These are phyloP conservation scores for Tylopilus felleus DNA, from an alignment of 768 basidiomycete species.

Conservation along the genomic window DNA sequence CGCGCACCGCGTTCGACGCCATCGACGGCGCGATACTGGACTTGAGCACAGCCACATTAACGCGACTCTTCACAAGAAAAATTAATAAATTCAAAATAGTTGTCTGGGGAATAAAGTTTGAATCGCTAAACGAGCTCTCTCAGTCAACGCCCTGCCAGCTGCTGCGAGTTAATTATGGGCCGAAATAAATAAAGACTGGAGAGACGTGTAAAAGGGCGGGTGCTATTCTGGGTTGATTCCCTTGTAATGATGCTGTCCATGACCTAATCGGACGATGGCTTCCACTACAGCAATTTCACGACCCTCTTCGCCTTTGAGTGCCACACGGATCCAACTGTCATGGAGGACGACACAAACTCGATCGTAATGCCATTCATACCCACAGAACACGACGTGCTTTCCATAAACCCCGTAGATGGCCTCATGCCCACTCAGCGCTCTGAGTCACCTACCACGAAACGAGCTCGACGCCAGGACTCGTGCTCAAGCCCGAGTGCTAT, in stretches of 20 bases:
- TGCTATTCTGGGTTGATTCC: too few species aligned
- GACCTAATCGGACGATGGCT: background rate
- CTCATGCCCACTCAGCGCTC: slow-evolving; percentile 6
- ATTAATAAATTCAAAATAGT: too few species aligned
- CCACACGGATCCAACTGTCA: background rate
- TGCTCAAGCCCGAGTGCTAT: background rate
- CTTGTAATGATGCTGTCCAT: too few species aligned
- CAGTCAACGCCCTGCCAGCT: too few species aligned
- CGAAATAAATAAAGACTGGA: too few species aligned
- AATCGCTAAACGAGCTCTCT: too few species aligned
- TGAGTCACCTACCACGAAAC: slow-evolving; percentile 9
- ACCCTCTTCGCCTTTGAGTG: background rate
- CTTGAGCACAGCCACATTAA: slow-evolving; percentile 22
- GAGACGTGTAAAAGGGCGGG: too few species aligned
- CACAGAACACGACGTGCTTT: slow-evolving; percentile 15
- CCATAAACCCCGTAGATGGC: background rate
- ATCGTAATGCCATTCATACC: slow-evolving; percentile 20
- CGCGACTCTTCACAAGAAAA: too few species aligned
- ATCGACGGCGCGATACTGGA: slow-evolving; percentile 27
- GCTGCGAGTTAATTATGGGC: too few species aligned
- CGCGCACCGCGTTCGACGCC: slow-evolving; percentile 60
- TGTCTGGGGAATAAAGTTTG: too few species aligned
- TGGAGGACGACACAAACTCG: slow-evolving; percentile 14
- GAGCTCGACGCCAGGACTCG: slow-evolving; percentile 8
- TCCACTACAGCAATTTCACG: background rate